Base-by-base conservation (phyloP, 805 yeast species). In the Wickerhamiella sergipiensis region DNA sequence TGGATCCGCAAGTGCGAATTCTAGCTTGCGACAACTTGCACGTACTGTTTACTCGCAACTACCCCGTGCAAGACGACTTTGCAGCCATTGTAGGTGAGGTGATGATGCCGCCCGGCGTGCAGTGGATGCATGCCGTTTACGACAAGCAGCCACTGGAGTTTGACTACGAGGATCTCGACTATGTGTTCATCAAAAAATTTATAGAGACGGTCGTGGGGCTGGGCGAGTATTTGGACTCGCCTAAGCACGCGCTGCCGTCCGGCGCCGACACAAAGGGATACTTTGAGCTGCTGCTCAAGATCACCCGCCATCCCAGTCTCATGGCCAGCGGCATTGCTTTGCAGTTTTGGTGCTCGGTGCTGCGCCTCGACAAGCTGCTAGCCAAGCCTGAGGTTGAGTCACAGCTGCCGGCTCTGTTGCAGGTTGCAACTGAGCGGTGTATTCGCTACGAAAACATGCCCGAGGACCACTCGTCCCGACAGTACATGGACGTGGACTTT, bases 131-230 rank as follows among this genome's bases (percentile, higher is more conserved):
- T 33, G 75, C 72, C 45, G 85, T 86, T 29, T 89, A 81, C 64
- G 72, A 77, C 38, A 59, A 69, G 9, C 60, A 75, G 40, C 62
- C 63, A 22, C 73, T 85, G 48, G 78, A 79, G 55, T 63, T 81
- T 2, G 78, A 78, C 53, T 85, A 81, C 21, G 89, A 85, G 60
- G 97, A 88, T 59, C 77, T 76, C 51, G 73, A 78, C 36, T 92
- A 92, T 64, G 81, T 94, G 1, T 75, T 90, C 52, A 68, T 85
- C 54, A 92, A 92, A 64, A 90, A 90, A 67, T 75, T 90, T 15
- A 95, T 89, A 4, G 98, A 92, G 63, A 84, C 90, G 86, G 79
- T 89, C 33, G 95, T 92, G 22, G 83, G 88, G 0, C 69, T 87
- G 48, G 83, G 92, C 55, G 94, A 85, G 58, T 83, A 83, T 60